These are phyloP conservation scores for Chloranthus sessilifolius DNA, from an alignment of 164 flowering plant species.

Conservation along the genomic window DNA sequence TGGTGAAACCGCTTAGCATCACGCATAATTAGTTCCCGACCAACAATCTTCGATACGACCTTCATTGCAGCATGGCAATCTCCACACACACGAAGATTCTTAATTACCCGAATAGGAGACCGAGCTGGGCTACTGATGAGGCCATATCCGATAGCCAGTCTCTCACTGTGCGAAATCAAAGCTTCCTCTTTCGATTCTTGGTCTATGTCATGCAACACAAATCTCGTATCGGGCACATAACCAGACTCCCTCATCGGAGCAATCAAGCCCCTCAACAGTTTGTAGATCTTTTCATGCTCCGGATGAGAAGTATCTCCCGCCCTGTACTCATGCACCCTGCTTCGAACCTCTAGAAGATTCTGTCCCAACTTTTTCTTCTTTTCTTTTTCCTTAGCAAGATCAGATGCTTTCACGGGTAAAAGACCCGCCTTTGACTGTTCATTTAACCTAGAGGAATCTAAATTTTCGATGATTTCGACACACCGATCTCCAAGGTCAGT, in stretches of 20 bases:
- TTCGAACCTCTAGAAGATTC: conserved; percentile 30
- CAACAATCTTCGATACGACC: conserved; percentile 43
- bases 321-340: conserved; percentile 45
- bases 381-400: conserved; percentile 39
- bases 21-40: conserved; percentile 42
- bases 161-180: conserved; percentile 63
- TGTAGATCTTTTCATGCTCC: conserved; percentile 43
- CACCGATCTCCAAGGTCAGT: conserved; percentile 59
- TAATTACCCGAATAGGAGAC: conserved; percentile 41
- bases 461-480: conserved; percentile 44
- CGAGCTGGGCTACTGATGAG: conserved; percentile 48
- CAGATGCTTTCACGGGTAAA: conserved; percentile 39
- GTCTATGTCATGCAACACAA: conserved; percentile 65
- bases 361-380: conserved; percentile 31
- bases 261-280: conserved; percentile 34
- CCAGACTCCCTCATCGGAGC: conserved; percentile 64
- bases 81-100: conserved; percentile 65
- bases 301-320: conserved; percentile 75
- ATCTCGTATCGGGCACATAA: conserved; percentile 52
- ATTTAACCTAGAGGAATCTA: conserved; percentile 50
- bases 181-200: conserved; percentile 67
- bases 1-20: conserved; percentile 68
- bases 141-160: conserved; percentile 53
- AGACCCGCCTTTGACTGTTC: conserved; percentile 55
- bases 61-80: conserved; percentile 60